A percentile compares a stretch with the other conserved stretches of the same genome.
Evolutionary conservation across 352 stramenopile species (phyloP).

Genomic region (Pythium guiyangense): DNA sequence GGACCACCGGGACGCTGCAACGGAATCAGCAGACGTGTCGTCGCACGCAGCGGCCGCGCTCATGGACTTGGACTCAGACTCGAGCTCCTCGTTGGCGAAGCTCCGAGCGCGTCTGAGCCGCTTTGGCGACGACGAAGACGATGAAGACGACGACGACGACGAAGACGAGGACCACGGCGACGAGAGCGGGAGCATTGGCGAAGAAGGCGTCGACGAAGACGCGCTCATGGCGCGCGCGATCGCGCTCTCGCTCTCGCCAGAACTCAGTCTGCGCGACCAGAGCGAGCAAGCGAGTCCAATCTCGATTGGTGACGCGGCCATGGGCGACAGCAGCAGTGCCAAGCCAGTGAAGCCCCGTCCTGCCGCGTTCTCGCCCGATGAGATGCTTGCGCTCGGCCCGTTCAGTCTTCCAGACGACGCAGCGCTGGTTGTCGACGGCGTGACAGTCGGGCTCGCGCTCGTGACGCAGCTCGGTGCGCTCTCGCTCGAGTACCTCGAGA

Average conservation of each 20-base stretch:
- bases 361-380: conserved; percentile 55
- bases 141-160: conserved; percentile 58
- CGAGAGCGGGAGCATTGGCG: conserved; percentile 37
- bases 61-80: conserved; percentile 74
- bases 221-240: conserved; percentile 87
- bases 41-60: conserved; percentile 17
- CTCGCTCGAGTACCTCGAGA: conserved; percentile 73
- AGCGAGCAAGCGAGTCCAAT: conserved; percentile 20
- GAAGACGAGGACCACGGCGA: conserved; percentile 46
- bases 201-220: conserved; percentile 83
- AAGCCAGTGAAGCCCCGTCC: conserved; percentile 37
- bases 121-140: conserved; percentile 45
- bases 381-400: conserved; percentile 59
- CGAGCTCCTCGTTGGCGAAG: conserved; percentile 51
- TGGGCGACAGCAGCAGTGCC: conserved; percentile 9
- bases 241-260: conserved; percentile 80
- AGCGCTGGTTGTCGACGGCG: conserved; percentile 36
- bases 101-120: conserved; percentile 59
- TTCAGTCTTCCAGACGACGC: conserved; percentile 48
- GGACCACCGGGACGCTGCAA: conserved; percentile 2
- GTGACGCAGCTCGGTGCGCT: conserved; percentile 60
- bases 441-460: conserved; percentile 45
- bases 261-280: conserved; percentile 72
- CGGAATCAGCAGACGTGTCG: conserved; percentile 17
- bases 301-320: conserved; percentile 16